Conservation (phyloP, 2,329 filamentous ascomycete species). For the Calonectria hawksworthii region DNA sequence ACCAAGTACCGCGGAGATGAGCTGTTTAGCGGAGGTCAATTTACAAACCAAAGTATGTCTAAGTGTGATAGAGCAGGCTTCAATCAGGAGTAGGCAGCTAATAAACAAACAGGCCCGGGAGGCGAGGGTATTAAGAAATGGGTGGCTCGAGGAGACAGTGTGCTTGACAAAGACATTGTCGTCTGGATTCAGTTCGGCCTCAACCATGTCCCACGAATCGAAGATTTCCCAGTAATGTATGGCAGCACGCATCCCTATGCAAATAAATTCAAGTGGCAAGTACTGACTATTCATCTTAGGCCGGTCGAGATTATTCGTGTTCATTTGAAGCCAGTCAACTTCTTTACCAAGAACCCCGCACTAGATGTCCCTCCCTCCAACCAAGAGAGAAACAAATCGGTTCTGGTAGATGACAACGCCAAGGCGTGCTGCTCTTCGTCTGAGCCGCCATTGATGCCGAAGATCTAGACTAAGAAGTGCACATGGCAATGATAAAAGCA, state of each 20-base stretch:
- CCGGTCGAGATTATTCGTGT: slow-evolving; percentile 68
- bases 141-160: slow-evolving; percentile 65
- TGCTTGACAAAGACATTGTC: slow-evolving; percentile 69
- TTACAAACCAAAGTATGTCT: slow-evolving; percentile 54
- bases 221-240: slow-evolving; percentile 71
- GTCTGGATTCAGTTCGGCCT: slow-evolving; percentile 69
- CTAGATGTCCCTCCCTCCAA: slow-evolving; percentile 47
- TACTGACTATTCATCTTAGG: not conserved
- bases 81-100: not conserved
- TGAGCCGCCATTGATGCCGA: not conserved
- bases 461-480: not conserved
- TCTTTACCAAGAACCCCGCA: slow-evolving; percentile 66
- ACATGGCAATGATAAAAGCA: no score
- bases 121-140: slow-evolving; percentile 42
- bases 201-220: slow-evolving; percentile 67
- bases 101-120: slow-evolving; percentile 9
- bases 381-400: slow-evolving; percentile 27
- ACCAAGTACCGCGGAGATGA: slow-evolving; percentile 66
- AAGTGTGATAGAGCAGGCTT: no score
- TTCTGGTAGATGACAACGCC: not conserved
- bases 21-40: slow-evolving; percentile 71
- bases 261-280: no score
- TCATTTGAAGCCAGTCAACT: slow-evolving; percentile 63
- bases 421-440: not conserved
- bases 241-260: not conserved